A percentile compares a stretch with the other conserved stretches of the same genome.
Evolutionary conservation across 2,329 filamentous ascomycete genomes (phyloP).

Genomic region (Arthroderma uncinatum): DNA sequence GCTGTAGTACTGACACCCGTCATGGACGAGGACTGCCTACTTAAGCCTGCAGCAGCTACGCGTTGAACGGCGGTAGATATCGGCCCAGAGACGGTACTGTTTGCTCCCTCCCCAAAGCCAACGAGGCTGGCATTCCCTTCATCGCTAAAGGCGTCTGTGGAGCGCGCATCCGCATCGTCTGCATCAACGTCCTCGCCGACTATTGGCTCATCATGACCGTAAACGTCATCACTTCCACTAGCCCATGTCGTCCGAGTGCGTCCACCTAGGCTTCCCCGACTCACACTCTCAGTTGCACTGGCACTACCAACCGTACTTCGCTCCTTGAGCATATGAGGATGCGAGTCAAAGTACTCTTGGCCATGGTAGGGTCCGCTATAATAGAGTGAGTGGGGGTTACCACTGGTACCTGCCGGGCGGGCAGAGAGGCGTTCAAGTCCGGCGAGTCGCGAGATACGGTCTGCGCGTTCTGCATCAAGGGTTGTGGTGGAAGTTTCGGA

Average conservation of each 20-base stretch:
- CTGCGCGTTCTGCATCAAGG: slow-evolving; percentile 81
- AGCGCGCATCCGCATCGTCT: slow-evolving; percentile 55
- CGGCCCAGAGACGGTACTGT: slow-evolving; percentile 70
- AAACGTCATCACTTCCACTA: slow-evolving; percentile 54
- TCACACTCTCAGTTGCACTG: slow-evolving; percentile 73
- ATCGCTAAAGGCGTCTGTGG: slow-evolving; percentile 71
- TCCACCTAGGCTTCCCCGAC: slow-evolving; percentile 59
- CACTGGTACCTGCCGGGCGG: slow-evolving; percentile 48
- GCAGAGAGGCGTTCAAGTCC: slow-evolving; percentile 73
- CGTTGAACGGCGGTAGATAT: slow-evolving; percentile 49
- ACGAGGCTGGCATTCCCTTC: slow-evolving; percentile 75
- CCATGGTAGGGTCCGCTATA: slow-evolving; percentile 16
- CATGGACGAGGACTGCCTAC: slow-evolving; percentile 26
- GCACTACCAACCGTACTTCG: slow-evolving; percentile 82
- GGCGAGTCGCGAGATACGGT: slow-evolving; percentile 86
- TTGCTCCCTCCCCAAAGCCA: slow-evolving; percentile 84
- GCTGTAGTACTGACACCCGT: slow-evolving; percentile 12
- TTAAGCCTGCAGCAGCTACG: slow-evolving; percentile 13
- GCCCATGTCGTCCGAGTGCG: slow-evolving; percentile 49
- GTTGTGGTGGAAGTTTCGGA: slow-evolving; percentile 55
- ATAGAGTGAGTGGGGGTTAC: slow-evolving; percentile 7
- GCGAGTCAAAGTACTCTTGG: slow-evolving; percentile 61
- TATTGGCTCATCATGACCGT: slow-evolving; percentile 54
- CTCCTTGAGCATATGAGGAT: slow-evolving; percentile 52
- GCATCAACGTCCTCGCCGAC: slow-evolving; percentile 57